Conservation (phyloP, 202 grass and related monocot genomes). For the Panicum hallii region DNA sequence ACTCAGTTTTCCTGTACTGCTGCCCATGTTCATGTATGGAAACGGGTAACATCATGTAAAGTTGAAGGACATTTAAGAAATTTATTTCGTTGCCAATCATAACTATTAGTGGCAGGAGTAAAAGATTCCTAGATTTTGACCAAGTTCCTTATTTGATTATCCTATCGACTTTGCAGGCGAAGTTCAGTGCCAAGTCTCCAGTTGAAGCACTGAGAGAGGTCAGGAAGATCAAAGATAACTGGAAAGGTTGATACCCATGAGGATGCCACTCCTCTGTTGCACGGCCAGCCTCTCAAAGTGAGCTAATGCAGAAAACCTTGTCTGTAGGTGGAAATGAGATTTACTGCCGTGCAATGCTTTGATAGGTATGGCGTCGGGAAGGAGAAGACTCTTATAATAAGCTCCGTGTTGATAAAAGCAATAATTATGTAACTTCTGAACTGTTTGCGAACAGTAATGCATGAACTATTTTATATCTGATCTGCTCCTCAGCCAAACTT, state of each 20-base stretch:
- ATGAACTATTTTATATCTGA: neutral
- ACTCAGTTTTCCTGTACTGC: neutral
- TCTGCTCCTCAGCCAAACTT: neutral
- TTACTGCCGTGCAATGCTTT: constrained; percentile 44
- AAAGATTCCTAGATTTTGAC: neutral
- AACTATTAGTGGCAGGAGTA: neutral
- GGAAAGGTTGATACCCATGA: constrained; percentile 74
- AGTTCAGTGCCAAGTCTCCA: constrained; percentile 62
- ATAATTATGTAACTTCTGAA: neutral
- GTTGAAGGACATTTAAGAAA: neutral
- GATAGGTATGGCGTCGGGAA: constrained; percentile 6
- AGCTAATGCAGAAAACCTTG: constrained; percentile 35
- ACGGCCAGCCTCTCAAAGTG: neutral
- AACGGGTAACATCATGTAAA: neutral
- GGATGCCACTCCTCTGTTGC: constrained; percentile 10
- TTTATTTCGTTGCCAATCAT: neutral
- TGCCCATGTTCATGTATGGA: neutral
- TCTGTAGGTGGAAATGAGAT: constrained; percentile 47
- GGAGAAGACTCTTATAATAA: constrained; percentile 29
- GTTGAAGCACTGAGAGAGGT: constrained; percentile 70
- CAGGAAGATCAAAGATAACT: constrained; percentile 90
- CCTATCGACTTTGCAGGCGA: constrained; percentile 58
- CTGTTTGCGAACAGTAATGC: neutral
- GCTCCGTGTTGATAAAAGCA: constrained; percentile 8
- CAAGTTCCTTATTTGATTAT: neutral